Percentiles rank a stretch among this genome's conserved stretches.
These are phyloP conservation scores for Peniophora sp. DNA, from an alignment of 1,284 basidiomycete species.

Conservation along the genomic window DNA sequence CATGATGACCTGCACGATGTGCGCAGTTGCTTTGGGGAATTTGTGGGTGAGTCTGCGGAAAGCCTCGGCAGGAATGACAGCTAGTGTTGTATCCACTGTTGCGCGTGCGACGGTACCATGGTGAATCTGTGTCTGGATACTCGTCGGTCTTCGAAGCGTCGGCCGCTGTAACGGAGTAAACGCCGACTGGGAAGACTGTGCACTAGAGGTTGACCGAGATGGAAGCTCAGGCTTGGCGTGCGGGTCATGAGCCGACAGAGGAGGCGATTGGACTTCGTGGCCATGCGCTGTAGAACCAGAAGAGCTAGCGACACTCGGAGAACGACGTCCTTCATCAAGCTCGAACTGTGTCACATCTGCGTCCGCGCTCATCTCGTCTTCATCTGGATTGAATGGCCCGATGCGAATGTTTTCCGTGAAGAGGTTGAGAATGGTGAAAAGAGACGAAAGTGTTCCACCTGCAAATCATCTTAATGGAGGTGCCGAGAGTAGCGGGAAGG, in stretches of 20 bases:
- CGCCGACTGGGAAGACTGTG: constrained; percentile 7
- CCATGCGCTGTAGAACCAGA: constrained; percentile 59
- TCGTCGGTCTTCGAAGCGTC: constrained; percentile 9
- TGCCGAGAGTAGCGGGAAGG: constrained; percentile 43
- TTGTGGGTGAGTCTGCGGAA: constrained; percentile 90
- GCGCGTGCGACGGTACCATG: constrained; percentile 82
- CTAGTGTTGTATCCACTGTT: constrained; percentile 89
- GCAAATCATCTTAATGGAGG: constrained; percentile 38
- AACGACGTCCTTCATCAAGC: constrained; percentile 28
- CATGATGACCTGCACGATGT: constrained; percentile 97
- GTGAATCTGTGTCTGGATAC: constrained; percentile 22
- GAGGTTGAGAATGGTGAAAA: constrained; percentile 76
- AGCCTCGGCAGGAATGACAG: constrained; percentile 98
- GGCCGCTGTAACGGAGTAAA: constrained; percentile 6
- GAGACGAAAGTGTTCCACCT: not conserved
- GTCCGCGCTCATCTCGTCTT: constrained; percentile 29
- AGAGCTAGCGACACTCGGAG: constrained; percentile 48
- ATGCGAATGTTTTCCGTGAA: constrained; percentile 98
- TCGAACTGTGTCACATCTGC: constrained; percentile 61
- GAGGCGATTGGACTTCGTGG: constrained; percentile 23
- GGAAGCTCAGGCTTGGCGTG: not conserved
- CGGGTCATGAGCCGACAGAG: constrained; percentile 12
- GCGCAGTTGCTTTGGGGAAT: constrained; percentile 93
- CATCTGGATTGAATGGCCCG: constrained; percentile 71
- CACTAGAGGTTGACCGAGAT: constrained; percentile 5